Base-by-base conservation (phyloP, 2,329 filamentous ascomycete species). In the Sarocladium oryzae region DNA sequence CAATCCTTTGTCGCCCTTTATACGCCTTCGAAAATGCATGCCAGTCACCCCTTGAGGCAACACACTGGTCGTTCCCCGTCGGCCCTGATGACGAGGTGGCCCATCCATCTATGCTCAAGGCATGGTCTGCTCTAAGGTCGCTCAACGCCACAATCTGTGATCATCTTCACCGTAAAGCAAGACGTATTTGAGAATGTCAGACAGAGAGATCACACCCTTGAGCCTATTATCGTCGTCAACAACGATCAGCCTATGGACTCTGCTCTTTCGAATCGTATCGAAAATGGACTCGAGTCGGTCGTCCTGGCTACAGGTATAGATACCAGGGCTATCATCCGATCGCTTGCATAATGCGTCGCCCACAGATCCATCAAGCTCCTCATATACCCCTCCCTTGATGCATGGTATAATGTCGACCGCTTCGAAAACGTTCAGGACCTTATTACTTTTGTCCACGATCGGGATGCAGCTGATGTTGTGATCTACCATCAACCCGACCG, bases 271-370 rank as follows among this genome's bases (percentile, higher is more conserved):
- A 59, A 99, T 88, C 1, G 93, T 97, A 67, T 96, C 91, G 66
- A 97, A 97, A 59, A 99, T 93, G 10, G 91, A 92, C 65, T 95
- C 92, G 48, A 99, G 79, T 51, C 91, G 85, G 68, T 99, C 93
- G 55, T 95, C 86, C 56, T 93, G 79, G 41, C 85, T 89, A 73
- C 93, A 99, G 1, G 92, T 97, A 69, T 96, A 97, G 56, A 99
- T 97, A 38, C 95, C 93, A 1, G 90, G 86, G 62, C 96, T 96
- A 60, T 96, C 92, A 50, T 95, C 88, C 11, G 89, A 82, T 55
- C 92, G 82, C 67, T 88, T 95, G 60, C 89, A 84, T 52, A 97
- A 73, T 2, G 92, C 92, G 56, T 96, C 91, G 38, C 92, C 93
- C 4, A 97, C 88, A 6, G 81, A 88, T 18, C 90, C 81, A 54